Evolutionary conservation across 129 eudicot genomes (phyloP), one percentile per base, ranked within the genome.

Genomic region (Artemisia tridentata): DNA sequence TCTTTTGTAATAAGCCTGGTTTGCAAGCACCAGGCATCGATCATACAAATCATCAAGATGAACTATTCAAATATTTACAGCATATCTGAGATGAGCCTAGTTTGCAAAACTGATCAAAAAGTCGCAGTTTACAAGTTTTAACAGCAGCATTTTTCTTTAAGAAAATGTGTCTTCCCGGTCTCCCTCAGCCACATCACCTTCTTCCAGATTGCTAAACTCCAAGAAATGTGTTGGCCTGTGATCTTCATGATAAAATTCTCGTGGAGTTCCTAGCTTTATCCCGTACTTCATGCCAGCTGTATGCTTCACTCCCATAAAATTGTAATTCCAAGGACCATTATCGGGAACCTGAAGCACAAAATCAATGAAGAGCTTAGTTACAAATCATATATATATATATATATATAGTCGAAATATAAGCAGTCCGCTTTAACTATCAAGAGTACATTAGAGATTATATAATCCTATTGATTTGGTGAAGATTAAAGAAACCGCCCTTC

Each of bases 231-330:
- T 95, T 0, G 99, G 99, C 77, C 99, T 72, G 53, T 95, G 99
- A 55, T 95, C 97, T 74, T 95, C 99, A 15, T 95, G 91, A 49
- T 90, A 95, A 74, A 86, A 95, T 55, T 95, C 99, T 0, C 91
- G 81, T 6, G 99, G 99, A 3, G 97, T 81, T 71, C 98, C 98
- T 3, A 93, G 92, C 85, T 90, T 93, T 52, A 93, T 81, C 18
- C 98, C 98, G 29, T 87, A 93, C 69, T 77, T 89, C 98, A 93
- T 89, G 86, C 87, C 84, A 15, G 65, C 83, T 0, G 95, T 87
- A 69, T 93, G 98, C 79, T 90, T 93, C 75, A 90, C 98, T 11
- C 98, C 99, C 99, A 95, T 95, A 77, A 95, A 95, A 72, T 95
- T 95, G 79, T 84, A 95, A 66, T 95, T 95, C 99, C 99, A 95